These are phyloP conservation scores for Ophiocordyceps camponoti-leonardi DNA, from an alignment of 2,329 filamentous ascomycete genomes.

Conservation along the genomic window DNA sequence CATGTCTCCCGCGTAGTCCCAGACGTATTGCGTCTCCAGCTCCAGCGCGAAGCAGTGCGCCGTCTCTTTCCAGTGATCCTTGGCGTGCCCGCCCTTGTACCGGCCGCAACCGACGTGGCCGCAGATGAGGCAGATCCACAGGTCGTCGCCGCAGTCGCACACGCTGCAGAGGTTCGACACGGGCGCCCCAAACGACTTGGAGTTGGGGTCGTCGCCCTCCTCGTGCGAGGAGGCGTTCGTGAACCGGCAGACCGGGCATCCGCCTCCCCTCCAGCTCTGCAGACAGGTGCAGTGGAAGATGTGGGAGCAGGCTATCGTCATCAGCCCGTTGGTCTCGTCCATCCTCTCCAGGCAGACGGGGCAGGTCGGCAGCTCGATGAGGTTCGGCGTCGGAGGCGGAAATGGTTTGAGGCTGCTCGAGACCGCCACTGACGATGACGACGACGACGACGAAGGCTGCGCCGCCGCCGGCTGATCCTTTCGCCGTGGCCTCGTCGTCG, in stretches of 20 bases:
- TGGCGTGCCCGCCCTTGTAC: slow-evolving; percentile 86
- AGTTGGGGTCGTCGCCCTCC: slow-evolving; percentile 30
- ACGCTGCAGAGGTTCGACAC: slow-evolving; percentile 59
- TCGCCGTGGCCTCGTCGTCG: slow-evolving; percentile 26
- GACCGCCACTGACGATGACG: slow-evolving; percentile 6
- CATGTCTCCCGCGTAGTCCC: slow-evolving; percentile 91
- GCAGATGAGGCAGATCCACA: slow-evolving; percentile 93
- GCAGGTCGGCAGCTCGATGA: slow-evolving; percentile 86
- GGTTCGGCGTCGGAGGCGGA: slow-evolving; percentile 55
- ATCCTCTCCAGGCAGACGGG: slow-evolving; percentile 94
- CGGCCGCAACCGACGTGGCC: slow-evolving; percentile 85
- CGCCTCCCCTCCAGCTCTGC: slow-evolving; percentile 87
- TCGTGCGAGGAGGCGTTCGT: slow-evolving; percentile 35
- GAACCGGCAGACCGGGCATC: slow-evolving; percentile 88
- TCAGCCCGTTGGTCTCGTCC: slow-evolving; percentile 88
- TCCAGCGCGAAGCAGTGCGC: slow-evolving; percentile 87
- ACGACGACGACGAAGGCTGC: slow-evolving; percentile 8
- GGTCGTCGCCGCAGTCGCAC: slow-evolving; percentile 64
- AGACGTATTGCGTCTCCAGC: slow-evolving; percentile 83
- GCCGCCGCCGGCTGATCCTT: slow-evolving; percentile 41
- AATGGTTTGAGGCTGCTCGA: slow-evolving; percentile 38
- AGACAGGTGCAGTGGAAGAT: slow-evolving; percentile 95
- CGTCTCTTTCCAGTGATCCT: slow-evolving; percentile 81
- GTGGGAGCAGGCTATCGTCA: slow-evolving; percentile 94
- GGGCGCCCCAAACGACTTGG: slow-evolving; percentile 38